These are phyloP conservation scores for Nadsonia commutata DNA, from an alignment of 1,139 yeast species.

Conservation along the genomic window DNA sequence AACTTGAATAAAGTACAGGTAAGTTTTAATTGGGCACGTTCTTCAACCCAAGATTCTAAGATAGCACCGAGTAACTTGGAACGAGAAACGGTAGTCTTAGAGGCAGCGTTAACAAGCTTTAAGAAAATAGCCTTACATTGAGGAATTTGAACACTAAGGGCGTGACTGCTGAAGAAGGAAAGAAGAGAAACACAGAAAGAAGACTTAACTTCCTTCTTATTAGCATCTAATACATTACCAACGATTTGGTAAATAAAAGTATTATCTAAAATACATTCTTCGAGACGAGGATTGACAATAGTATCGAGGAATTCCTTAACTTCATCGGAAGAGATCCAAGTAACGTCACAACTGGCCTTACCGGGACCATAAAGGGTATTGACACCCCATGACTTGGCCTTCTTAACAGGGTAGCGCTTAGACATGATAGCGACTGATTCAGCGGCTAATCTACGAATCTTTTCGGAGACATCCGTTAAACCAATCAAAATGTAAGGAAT, in stretches of 20 bases:
- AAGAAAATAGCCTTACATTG: constrained; percentile 31
- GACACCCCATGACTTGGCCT: constrained; percentile 25
- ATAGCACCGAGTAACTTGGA: constrained; percentile 16
- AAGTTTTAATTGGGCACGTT: constrained; percentile 31
- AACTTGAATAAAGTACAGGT: constrained; percentile 36
- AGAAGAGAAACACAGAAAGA: constrained; percentile 15
- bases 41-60: constrained; percentile 26
- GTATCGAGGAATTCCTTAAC: constrained; percentile 33
- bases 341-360: constrained; percentile 32
- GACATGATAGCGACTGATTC: constrained; percentile 20
- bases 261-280: constrained; percentile 33
- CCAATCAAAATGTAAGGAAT: constrained; percentile 20
- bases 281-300: constrained; percentile 24
- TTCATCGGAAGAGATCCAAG: constrained; percentile 48
- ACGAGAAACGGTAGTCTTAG: constrained; percentile 21
- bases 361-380: constrained; percentile 33
- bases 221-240: not conserved
- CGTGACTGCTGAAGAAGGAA: constrained; percentile 38
- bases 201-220: not conserved
- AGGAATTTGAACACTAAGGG: constrained; percentile 30
- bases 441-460: constrained; percentile 30
- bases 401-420: constrained; percentile 27
- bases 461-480: constrained; percentile 18
- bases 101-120: constrained; percentile 23
- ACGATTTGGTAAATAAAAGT: constrained; percentile 22